Base-by-base conservation (phyloP, 164 flowering plant species). In the Sedum album region DNA sequence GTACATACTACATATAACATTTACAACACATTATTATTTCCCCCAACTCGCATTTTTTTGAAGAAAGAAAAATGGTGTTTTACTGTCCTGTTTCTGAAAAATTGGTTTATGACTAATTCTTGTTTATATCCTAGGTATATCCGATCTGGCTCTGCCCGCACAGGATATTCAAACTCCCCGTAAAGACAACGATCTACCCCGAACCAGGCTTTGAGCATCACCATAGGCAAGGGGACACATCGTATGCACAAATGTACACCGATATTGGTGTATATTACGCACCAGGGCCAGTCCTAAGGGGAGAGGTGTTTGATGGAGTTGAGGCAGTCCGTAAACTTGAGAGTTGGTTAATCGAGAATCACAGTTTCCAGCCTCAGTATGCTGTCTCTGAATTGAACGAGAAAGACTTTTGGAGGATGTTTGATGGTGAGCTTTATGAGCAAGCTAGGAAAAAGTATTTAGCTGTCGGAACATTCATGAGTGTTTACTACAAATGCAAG, bases 381-480 rank as follows among this genome's bases (percentile, higher is more conserved):
- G 91, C 97, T 2, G 97, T 95, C 62, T 90, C 97, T 23, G 99
- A 95, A 82, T 81, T 95, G 68, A 73, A 6, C 61, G 99, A 95
- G 80, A 92, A 83, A 84, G 80, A 75, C 65, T 95, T 95, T 82
- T 95, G 97, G 99, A 87, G 87, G 69, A 95, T 95, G 99, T 95
- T 92, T 71, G 99, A 95, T 81, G 91, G 88, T 30, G 81, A 78
- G 0, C 89, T 88, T 5, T 92, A 95, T 31, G 99, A 95, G 83
- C 74, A 85, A 2, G 77, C 82, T 82, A 74, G 99, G 76, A 85
- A 65, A 78, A 95, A 88, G 82, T 92, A 92, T 70, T 82, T 85
- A 71, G 99, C 99, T 26, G 85, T 95, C 1, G 99, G 99, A 1
- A 92, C 91, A 21, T 95, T 95, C 85, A 92, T 92, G 97, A 95